Evolutionary conservation across 2,329 filamentous ascomycete species (phyloP), one percentile per base, ranked within the genome.

Genomic region (Blumeria graminis): DNA sequence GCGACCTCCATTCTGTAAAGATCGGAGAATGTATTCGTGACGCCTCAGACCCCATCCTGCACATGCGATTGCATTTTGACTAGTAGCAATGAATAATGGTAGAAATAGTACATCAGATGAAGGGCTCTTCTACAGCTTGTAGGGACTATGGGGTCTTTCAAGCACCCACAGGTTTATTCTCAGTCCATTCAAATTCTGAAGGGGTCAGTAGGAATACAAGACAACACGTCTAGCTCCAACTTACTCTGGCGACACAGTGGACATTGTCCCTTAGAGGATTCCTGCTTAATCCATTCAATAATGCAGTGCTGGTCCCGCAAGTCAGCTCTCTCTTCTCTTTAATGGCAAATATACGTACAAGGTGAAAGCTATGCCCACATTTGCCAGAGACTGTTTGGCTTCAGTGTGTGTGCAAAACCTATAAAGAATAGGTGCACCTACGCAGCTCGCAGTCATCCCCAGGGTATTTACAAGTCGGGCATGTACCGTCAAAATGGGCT

Each of bases 281-380:
- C 92, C 68, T 95, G 89, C 65, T 92, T 86, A 63, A 98, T 87
- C 92, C 92, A 98, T 65, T 88, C 86, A 63, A 84, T 76, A 63
- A 98, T 92, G 69, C 92, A 98, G 70, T 98, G 92, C 88, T 94
- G 48, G 22, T 1, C 9, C 22, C 22, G 22, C 22, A 28, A 28
- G 22, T 28, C 22, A 28, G 22, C 1, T 28, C 22, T 28, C 22
- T 28, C 2, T 28, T 28, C 22, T 28, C 22, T 28, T 28, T 4
- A 28, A 4, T 16, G 11, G 14, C 13, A n/a, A n/a, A 13, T 13
- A 13, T 11, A 51, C 74, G 62, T 69, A 93, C 88, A 86, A 94
- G 93, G 70, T 98, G 92, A 67, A 98, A 98, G 60, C 87, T 94
- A 69, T 98, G 92, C 5, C 88, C 90, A 70, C 92, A 98, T 73